Evolutionary conservation across 106 monocot genomes (phyloP), one percentile per base, ranked within the genome.

Genomic region (Dendrobium catenatum): DNA sequence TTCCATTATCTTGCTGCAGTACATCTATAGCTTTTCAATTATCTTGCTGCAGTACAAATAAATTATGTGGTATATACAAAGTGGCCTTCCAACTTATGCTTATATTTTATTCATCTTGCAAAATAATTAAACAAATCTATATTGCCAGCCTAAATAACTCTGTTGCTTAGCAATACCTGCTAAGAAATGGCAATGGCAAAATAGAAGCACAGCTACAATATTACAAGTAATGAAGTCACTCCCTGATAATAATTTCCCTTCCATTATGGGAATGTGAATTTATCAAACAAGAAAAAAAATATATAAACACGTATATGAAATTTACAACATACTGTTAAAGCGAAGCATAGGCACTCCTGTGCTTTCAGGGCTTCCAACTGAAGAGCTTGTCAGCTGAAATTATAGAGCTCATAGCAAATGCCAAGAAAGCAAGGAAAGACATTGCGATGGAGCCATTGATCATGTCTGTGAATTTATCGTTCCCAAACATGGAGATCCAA

Each of bases 381-480:
- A 83, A 78, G 46, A 81, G 70, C 31, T 82, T 82, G 33, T 61
- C 58, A 15, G 85, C 82, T 16, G 81, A 82, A 55, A 85, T 85
- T 54, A 85, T 17, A 15, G 85, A 81, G 77, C 85, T 85, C 26
- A 78, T 43, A 24, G 81, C 81, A 68, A 85, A 72, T 20, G 81
- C 80, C 40, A 85, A 55, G 56, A 85, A 85, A 43, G 85, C 85
- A 6, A 85, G 70, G 81, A 85, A 85, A 18, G 85, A 85, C 42
- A 85, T 44, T 1, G 78, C 68, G 9, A 85, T 46, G 1, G 85
- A 77, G 19, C 18, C 85, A 24, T 78, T 73, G 0, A 78, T 77
- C 81, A 44, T 81, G 55, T 78, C 43, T 18, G 76, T 85, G 81
- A 85, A 85, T 2, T 46, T 19, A 43, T 85, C 85, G 5, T 72